These are phyloP conservation scores for Dipteronia dyeriana DNA, from an alignment of 345 rosid species.

Conservation along the genomic window DNA sequence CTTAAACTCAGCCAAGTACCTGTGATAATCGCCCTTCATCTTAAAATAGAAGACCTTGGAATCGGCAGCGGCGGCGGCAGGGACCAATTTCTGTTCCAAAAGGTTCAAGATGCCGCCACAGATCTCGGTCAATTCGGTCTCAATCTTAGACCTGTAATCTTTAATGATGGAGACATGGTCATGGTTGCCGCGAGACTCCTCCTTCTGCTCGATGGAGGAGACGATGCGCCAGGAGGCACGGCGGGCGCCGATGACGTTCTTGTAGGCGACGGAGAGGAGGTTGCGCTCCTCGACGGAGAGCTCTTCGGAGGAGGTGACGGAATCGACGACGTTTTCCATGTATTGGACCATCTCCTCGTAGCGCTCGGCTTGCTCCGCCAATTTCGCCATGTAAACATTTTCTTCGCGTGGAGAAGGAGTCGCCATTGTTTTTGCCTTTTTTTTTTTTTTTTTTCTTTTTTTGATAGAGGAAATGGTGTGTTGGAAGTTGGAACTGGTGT, in stretches of 20 bases:
- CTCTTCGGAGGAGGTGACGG: slow-evolving; percentile 21
- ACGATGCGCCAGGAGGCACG: slow-evolving; percentile 41
- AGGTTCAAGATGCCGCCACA: slow-evolving; percentile 38
- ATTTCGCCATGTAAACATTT: slow-evolving; percentile 35
- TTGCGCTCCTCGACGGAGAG: slow-evolving; percentile 42
- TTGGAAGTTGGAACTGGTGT: background rate
- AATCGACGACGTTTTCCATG: slow-evolving; percentile 37
- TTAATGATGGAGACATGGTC: slow-evolving; percentile 34
- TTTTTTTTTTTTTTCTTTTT: background rate
- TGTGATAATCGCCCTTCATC: slow-evolving; percentile 43
- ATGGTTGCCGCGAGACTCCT: slow-evolving; percentile 40
- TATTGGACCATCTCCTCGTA: slow-evolving; percentile 41
- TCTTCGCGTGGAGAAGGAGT: slow-evolving; percentile 24
- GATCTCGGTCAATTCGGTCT: slow-evolving; percentile 35
- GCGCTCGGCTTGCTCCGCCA: slow-evolving; percentile 39
- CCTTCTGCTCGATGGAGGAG: slow-evolving; percentile 42
- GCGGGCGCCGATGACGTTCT: slow-evolving; percentile 43
- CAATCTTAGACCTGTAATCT: slow-evolving; percentile 36
- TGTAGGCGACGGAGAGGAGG: slow-evolving; percentile 42
- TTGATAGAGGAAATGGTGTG: background rate
- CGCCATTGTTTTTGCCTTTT: background rate
- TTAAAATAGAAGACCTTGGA: slow-evolving; percentile 41
- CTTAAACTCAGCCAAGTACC: slow-evolving; percentile 41
- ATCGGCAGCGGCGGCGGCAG: slow-evolving; percentile 23
- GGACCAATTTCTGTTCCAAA: slow-evolving; percentile 31